Percentiles rank a stretch among this genome's conserved stretches.
Conservation (phyloP, 2,329 filamentous ascomycete species). For the Alternaria brassicae region DNA sequence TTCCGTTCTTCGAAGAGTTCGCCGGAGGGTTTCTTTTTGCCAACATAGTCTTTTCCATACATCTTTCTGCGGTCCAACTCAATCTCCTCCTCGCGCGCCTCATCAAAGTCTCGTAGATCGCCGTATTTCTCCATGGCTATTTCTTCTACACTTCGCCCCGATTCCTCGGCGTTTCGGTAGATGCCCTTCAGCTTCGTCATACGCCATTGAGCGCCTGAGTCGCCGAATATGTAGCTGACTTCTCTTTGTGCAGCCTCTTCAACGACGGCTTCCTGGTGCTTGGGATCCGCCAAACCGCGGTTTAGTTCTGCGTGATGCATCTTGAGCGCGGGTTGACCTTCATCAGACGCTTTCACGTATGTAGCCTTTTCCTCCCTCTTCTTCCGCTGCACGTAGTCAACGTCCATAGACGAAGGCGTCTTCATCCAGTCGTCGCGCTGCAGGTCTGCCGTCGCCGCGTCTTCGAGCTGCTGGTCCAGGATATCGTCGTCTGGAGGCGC, state of each 20-base stretch:
- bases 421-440: slow-evolving; percentile 95
- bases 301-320: slow-evolving; percentile 86
- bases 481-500: slow-evolving; percentile 53
- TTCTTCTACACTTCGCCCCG: slow-evolving; percentile 75
- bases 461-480: slow-evolving; percentile 53
- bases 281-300: slow-evolving; percentile 68
- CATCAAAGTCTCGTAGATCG: slow-evolving; percentile 82
- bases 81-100: slow-evolving; percentile 89
- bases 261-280: slow-evolving; percentile 23
- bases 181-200: slow-evolving; percentile 94
- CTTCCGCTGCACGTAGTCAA: slow-evolving; percentile 79
- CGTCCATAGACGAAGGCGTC: slow-evolving; percentile 77
- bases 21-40: slow-evolving; percentile 85
- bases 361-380: slow-evolving; percentile 57
- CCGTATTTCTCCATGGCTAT: slow-evolving; percentile 84
- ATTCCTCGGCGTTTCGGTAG: slow-evolving; percentile 79
- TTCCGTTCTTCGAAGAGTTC: slow-evolving; percentile 83
- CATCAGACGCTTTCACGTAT: slow-evolving; percentile 56
- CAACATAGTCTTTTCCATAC: slow-evolving; percentile 84
- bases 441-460: slow-evolving; percentile 51
- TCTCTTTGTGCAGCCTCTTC: slow-evolving; percentile 65
- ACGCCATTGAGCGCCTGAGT: slow-evolving; percentile 88
- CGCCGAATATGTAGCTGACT: slow-evolving; percentile 85
- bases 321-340: slow-evolving; percentile 69
- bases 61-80: slow-evolving; percentile 83